Base-by-base conservation (phyloP, 2,329 filamentous ascomycete species). In the Cladosporium sp. region DNA sequence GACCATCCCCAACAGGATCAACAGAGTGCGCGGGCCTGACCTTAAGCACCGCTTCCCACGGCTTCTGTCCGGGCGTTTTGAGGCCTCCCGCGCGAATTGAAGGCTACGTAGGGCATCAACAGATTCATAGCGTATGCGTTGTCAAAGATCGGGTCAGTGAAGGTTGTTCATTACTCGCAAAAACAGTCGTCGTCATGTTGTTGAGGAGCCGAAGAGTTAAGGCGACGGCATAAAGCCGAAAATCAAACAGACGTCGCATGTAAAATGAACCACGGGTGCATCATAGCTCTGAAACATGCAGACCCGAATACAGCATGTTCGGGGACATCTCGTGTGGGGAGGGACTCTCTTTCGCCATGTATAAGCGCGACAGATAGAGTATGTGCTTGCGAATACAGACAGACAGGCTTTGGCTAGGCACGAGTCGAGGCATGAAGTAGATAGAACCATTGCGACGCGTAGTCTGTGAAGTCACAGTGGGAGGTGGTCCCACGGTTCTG, bases 211-310 rank as follows among this genome's bases (percentile, higher is more conserved):
- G 26, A 59, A 47, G 34, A 32, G 57, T 59, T 32, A 5, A 28
- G 24, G 24, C 38, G 57, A 26, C 21, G 32, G 32, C 28, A 10
- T 3, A 55, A 32, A 34, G 28, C n/a, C 52, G 52, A n/a, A 34
- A 24, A 47, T 57, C 52, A 21, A 57, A 28, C 24, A 47, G 34
- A 47, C 8, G 57, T 59, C 57, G 61, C 26, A 38, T 12, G 51
- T 57, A 62, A 34, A 63, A 24, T 12, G n/a, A 32, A 41, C 36
- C 60, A 55, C 28, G 32, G 12, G 28, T 34, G 54, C 24, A 21
- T 44, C 60, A 30, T 26, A 64, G 61, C 61, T 18, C 26, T 64
- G 61, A 64, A 64, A 64, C 61, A 57, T 64, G 61, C 61, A n/a
- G 61, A 64, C 36, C 30, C 36, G 28, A 59, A 38, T 38, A 36